Evolutionary conservation across 2,329 filamentous ascomycete genomes (phyloP).

Genomic region (Penicillium thymicola): DNA sequence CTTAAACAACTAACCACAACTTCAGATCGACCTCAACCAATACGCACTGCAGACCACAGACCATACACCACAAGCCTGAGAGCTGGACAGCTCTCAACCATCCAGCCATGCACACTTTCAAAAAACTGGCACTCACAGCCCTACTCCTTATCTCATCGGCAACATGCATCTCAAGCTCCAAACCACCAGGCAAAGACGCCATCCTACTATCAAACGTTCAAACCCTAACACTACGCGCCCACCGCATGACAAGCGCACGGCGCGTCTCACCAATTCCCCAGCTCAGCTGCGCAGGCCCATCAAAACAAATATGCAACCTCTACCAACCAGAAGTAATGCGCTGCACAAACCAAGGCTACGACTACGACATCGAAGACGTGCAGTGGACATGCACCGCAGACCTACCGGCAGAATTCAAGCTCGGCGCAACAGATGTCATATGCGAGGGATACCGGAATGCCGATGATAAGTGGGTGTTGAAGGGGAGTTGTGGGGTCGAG

Average conservation of each 20-base stretch:
- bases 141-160: constrained; percentile 21
- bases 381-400: constrained; percentile 84
- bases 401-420: constrained; percentile 62
- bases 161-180: constrained; percentile 13
- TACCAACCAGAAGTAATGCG: constrained; percentile 79
- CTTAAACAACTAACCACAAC: not conserved
- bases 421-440: constrained; percentile 82
- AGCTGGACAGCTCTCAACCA: not conserved
- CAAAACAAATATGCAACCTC: constrained; percentile 60
- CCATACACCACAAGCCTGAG: not conserved
- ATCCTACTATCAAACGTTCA: constrained; percentile 67
- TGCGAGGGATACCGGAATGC: constrained; percentile 81
- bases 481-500: constrained; percentile 89
- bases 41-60: not conserved
- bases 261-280: constrained; percentile 74
- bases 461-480: constrained; percentile 81
- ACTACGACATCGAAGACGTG: constrained; percentile 75
- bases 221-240: constrained; percentile 70
- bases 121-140: constrained; percentile 13
- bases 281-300: constrained; percentile 70
- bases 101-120: constrained; percentile 21
- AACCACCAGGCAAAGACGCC: constrained; percentile 44
- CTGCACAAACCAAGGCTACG: constrained; percentile 79
- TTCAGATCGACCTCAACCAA: not conserved
- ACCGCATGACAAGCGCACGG: constrained; percentile 67